Evolutionary conservation across 805 yeast genomes (phyloP), one percentile per base, ranked within the genome.

Genomic region (Naumovozyma baii): DNA sequence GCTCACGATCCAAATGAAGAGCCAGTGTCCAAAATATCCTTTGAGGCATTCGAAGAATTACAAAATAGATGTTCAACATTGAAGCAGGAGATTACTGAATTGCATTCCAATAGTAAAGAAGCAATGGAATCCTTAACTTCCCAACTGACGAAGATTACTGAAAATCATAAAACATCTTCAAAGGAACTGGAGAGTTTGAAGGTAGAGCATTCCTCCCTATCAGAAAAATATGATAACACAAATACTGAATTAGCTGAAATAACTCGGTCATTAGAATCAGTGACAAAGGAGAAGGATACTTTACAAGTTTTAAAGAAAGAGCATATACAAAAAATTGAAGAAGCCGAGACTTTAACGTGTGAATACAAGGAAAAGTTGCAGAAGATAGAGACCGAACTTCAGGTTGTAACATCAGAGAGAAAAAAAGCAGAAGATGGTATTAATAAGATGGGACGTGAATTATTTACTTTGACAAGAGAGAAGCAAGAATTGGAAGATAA

Each of bases 391-490:
- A 45, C 46, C 2, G 58, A 59, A 10, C 44, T 67, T 3, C 49
- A 53, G 4, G 52, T 44, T 1, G 37, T 57, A 4, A 45, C 45
- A 1, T 46, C 31, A 1, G 72, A 70, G 10, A 80, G 76, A 49
- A 68, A 68, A 18, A 79, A 73, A 46, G 83, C 90, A 1, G 96
- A 88, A 51, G 80, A 76, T 43, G 96, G 95, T 3, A 80, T 88
- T 38, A 87, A 87, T 55, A 87, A 86, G 49, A 83, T 88, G 95
- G 82, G 80, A 39, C 67, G 90, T 31, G 97, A 88, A 47, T 64
- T 88, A 22, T 74, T 85, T 58, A 72, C 72, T 36, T 64, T 86
- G 33, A 70, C 77, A 0, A 75, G 74, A 40, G 76, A 76, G 26
- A 79, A 78, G 42, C 76, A 72, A 2, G 70, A 72, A 0, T 50